Base-by-base conservation (phyloP, 164 flowering plant genomes). In the Tetracentron sinense region DNA sequence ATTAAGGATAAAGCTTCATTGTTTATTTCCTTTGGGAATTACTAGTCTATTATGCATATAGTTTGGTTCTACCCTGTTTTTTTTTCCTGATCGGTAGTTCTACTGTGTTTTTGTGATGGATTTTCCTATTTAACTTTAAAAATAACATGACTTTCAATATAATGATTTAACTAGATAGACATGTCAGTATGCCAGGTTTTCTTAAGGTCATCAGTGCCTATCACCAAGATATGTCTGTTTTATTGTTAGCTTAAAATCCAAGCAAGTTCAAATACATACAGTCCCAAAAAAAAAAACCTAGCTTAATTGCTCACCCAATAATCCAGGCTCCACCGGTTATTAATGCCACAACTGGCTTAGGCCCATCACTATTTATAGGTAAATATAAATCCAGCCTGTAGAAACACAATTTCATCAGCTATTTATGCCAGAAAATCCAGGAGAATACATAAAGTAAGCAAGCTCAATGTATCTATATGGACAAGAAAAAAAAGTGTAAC, bases 261-360 rank as follows among this genome's bases (percentile, higher is more conserved):
- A 33, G 28, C 26, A 63, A 62, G 11, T 8, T 27, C 58, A 50
- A 21, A 31, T 15, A 38, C 14, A 1, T 38, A 14, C 8, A 8
- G 12, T 7, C 29, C 7, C 4, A 49, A 50, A 62, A 11, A 17
- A 17, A 25, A 25, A 29, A 25, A 30, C 54, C 29, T 27, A 67
- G 54, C 6, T 33, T 29, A 62, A 66, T 56, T 48, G 58, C 87
- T 77, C 63, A 94, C 99, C 99, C 99, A 70, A 94, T 91, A 54
- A 94, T 91, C 97, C 97, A 94, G 16, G 99, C 97, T 70, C 99
- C 97, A 71, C 99, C 97, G 65, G 97, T 94, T 31, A 94, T 81
- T 78, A 94, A 94, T 65, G 84, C 91, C 65, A 94, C 95, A 60
- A 94, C 99, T 69, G 97, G 97, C 78, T 86, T 89, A 57, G 73